These are phyloP conservation scores for Elongisporangium senticosum DNA, from an alignment of 352 stramenopile genomes.

Conservation along the genomic window DNA sequence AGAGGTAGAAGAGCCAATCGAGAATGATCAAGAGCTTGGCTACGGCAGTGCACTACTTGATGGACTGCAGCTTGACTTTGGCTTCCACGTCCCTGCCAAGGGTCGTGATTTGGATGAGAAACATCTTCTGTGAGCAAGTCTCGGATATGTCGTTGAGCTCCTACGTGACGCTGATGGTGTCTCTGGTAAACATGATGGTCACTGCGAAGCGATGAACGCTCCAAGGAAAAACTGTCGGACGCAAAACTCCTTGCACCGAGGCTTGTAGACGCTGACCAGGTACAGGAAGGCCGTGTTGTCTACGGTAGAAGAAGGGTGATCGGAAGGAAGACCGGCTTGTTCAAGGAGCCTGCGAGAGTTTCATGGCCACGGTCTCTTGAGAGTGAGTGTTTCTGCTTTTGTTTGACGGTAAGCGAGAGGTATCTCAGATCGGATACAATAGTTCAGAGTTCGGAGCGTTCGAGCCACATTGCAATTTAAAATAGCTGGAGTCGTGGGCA, in stretches of 20 bases:
- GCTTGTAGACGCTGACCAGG: conserved; percentile 12
- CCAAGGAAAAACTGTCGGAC: conserved; percentile 6
- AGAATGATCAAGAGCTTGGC: conserved; percentile 17
- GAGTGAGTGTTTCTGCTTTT: too few species aligned
- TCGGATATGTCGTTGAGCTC: conserved; percentile 26
- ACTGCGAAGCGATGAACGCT: conserved; percentile 17
- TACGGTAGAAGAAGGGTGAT: conserved; percentile 11
- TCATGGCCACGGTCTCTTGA: neutral
- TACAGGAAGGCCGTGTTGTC: conserved; percentile 9
- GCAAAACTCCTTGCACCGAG: conserved; percentile 7
- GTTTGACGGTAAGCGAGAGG: too few species aligned
- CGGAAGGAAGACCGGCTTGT: conserved; percentile 7
- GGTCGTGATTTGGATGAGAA: conserved; percentile 36
- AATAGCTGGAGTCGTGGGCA: too few species aligned
- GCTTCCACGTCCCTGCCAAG: conserved; percentile 19
- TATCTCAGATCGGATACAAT: too few species aligned
- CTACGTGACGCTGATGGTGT: too few species aligned
- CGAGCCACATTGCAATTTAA: too few species aligned
- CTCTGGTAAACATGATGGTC: conserved; percentile 15
- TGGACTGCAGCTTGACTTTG: conserved; percentile 18
- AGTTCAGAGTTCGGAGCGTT: too few species aligned
- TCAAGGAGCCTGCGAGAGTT: conserved; percentile 7
- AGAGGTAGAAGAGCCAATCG: conserved; percentile 13
- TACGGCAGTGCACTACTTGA: conserved; percentile 16
- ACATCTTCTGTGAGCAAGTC: conserved; percentile 22